Evolutionary conservation across 441 rosid species (phyloP).

Genomic region (Lepidium campestre): DNA sequence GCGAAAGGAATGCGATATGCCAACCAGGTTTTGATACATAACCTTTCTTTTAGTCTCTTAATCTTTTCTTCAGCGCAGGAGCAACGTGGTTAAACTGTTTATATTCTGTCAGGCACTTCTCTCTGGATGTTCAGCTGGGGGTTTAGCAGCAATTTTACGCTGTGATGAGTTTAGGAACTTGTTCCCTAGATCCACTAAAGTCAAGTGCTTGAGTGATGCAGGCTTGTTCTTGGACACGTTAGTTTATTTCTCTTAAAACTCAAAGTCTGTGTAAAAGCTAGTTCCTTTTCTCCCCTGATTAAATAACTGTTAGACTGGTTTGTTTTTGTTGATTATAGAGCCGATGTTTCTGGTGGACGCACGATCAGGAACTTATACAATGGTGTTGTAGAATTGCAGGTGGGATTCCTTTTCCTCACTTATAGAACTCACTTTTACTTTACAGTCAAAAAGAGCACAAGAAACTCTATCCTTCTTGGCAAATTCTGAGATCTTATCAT

Average conservation of each 20-base stretch:
- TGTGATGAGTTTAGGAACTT: constrained; percentile 71
- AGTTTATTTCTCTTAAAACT: constrained; percentile 10
- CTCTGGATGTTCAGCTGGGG: constrained; percentile 95
- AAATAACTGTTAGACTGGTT: neutral
- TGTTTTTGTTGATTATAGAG: constrained; percentile 29
- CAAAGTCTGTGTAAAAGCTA: neutral
- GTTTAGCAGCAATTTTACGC: constrained; percentile 72
- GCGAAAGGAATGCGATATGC: constrained; percentile 55
- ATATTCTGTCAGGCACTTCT: constrained; percentile 56
- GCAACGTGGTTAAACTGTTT: neutral
- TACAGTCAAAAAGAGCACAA: neutral
- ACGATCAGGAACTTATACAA: constrained; percentile 58
- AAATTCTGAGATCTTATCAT: constrained; percentile 11
- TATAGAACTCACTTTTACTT: neutral
- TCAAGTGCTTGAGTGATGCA: constrained; percentile 88
- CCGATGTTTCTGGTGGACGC: constrained; percentile 72
- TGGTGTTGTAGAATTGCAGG: constrained; percentile 78
- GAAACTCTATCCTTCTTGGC: constrained; percentile 1
- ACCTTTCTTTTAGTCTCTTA: constrained; percentile 1
- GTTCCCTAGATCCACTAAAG: constrained; percentile 50
- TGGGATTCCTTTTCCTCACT: constrained; percentile 3
- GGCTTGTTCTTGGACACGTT: constrained; percentile 88
- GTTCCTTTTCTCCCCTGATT: neutral
- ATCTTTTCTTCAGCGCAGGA: neutral
- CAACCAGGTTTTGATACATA: constrained; percentile 38